These are phyloP conservation scores for Ceratocystis albifundus DNA, from an alignment of 2,329 filamentous ascomycete species.

Conservation along the genomic window DNA sequence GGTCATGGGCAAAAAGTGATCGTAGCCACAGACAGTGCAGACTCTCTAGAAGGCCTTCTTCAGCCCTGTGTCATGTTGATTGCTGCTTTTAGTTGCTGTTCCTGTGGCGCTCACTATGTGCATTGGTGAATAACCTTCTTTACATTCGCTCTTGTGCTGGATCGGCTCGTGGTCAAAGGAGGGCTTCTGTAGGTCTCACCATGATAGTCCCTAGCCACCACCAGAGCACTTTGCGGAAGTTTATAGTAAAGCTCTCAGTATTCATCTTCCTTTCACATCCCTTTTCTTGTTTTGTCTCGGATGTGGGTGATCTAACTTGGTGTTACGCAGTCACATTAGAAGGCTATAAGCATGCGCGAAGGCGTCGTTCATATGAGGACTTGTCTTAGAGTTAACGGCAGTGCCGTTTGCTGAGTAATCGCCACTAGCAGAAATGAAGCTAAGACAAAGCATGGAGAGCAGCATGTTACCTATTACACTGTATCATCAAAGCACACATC, in stretches of 20 bases:
- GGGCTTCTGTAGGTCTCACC: not conserved
- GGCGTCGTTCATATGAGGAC: not conserved
- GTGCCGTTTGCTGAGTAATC: not conserved
- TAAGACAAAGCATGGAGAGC: not conserved
- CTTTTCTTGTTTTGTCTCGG: not conserved
- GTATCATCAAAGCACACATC: not conserved
- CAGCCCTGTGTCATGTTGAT: not conserved
- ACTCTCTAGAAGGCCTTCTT: too few relatives aligned
- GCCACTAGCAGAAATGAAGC: not conserved
- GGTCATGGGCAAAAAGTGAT: not conserved
- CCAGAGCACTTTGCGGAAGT: not conserved
- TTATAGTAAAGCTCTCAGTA: not conserved
- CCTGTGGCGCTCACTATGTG: too few relatives aligned
- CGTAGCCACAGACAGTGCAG: too few relatives aligned
- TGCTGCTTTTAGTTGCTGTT: too few relatives aligned
- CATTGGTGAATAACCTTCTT: too few relatives aligned
- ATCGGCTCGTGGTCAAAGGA: not conserved
- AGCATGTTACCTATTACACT: not conserved
- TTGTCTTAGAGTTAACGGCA: conserved; percentile 1
- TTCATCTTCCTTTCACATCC: too few relatives aligned
- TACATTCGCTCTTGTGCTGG: too few relatives aligned
- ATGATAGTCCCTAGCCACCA: not conserved
- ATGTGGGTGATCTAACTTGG: not conserved
- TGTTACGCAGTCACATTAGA: not conserved
- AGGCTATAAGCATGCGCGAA: not conserved